Base-by-base conservation (phyloP, 2,329 filamentous ascomycete genomes). In the Sporothrix variecibatus region DNA sequence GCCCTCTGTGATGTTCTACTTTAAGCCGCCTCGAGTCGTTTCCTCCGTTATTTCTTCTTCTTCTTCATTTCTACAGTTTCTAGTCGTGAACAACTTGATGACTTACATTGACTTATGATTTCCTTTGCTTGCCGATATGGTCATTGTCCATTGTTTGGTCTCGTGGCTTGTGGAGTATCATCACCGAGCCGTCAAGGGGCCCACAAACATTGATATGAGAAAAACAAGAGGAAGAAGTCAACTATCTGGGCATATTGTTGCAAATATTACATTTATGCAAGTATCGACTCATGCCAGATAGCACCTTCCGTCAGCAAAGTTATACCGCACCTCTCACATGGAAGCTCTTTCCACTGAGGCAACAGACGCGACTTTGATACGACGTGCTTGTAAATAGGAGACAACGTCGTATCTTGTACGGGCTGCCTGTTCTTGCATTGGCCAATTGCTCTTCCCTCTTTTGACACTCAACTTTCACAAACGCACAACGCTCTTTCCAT, bases 251-350 rank as follows among this genome's bases (percentile, higher is more conserved):
- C 43, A 49, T 31, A 58, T 64, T 40, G 2, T 23, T 28, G n/a
- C 38, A 43, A 65, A 28, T 11, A 23, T n/a, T 64, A 12, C 9
- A 40, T 23, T 43, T 46, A 43, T 65, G 34, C 34, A 26, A 2
- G 38, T 26, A 65, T 43, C n/a, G 31, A n/a, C 62, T 65, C 62
- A 65, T 38, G 38, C 43, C 38, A 65, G n/a, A 65, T 46, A 12
- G 34, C 38, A 28, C 62, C n/a, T 46, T 65, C 62, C 38, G 7
- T 28, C 38, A 46, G 38, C 12, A 9, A 17, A 65, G 23, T 9
- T 23, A 46, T 17, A 2, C 8, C 6, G 0, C 43, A 12, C 15
- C 20, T 15, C 15, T 20, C 43, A 49, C 9, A 26, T 43, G n/a
- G 17, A 38, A 65, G 38, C 62, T 46, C 62, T 40, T 46, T 46